Evolutionary conservation across 2,329 filamentous ascomycete species (phyloP).

Genomic region (Emmonsiellopsis sp.): DNA sequence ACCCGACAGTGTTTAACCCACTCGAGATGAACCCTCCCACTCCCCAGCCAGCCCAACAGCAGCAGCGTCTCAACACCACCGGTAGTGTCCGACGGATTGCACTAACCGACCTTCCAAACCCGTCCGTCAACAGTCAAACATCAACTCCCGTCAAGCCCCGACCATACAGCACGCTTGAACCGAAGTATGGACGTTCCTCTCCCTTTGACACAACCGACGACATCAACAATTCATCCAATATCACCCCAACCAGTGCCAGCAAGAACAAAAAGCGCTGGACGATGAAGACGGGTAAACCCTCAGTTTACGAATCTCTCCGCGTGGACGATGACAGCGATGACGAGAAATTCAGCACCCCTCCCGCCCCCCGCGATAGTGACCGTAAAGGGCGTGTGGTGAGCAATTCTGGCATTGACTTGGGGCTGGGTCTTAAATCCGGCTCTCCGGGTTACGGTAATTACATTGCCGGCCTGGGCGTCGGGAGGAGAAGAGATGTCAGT

Average conservation of each 20-base stretch:
- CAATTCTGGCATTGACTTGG: conserved; percentile 32
- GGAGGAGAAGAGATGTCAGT: conserved; percentile 37
- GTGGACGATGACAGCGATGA: conserved; percentile 20
- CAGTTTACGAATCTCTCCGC: conserved; percentile 26
- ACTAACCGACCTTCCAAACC: conserved; percentile 25
- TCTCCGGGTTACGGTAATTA: conserved; percentile 31
- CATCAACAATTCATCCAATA: conserved; percentile 6
- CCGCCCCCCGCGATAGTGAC: conserved; percentile 20
- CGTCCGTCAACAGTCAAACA: conserved; percentile 19
- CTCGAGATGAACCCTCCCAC: conserved; percentile 39
- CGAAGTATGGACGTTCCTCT: conserved; percentile 13
- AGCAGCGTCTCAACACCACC: conserved; percentile 14
- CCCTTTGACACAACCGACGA: conserved; percentile 17
- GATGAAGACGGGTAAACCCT: conserved; percentile 23
- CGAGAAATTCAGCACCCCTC: conserved; percentile 12
- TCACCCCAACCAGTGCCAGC: conserved; percentile 8
- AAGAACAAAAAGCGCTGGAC: conserved; percentile 23
- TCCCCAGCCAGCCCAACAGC: conserved; percentile 23
- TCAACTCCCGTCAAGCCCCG: conserved; percentile 21
- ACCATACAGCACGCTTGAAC: conserved; percentile 31
- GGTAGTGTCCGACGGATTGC: conserved; percentile 21
- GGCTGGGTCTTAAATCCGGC: conserved; percentile 17
- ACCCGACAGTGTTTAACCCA: conserved; percentile 27
- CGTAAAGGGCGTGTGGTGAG: conserved; percentile 36
- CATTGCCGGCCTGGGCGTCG: conserved; percentile 34